phyloP scores from a whole-genome alignment of 2,329 filamentous ascomycete species.

The Thielaviopsis populi region DNA sequence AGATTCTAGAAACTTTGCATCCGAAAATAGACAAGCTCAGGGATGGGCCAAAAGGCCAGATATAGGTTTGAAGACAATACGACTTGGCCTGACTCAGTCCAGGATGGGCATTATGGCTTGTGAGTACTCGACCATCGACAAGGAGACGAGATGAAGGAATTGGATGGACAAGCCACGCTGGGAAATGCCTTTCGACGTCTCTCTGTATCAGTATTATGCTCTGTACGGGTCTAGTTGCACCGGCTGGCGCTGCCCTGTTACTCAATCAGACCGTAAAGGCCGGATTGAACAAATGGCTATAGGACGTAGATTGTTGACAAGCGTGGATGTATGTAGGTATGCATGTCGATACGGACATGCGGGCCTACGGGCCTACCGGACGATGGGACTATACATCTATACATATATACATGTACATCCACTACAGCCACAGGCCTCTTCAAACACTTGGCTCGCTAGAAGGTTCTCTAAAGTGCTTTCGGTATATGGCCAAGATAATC shows the following conservation, averaged over 20 bases:
- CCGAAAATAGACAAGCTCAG: conserved; percentile 10
- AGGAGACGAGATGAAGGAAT: background rate
- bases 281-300: background rate
- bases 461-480: background rate
- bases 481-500: background rate
- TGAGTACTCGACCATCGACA: background rate
- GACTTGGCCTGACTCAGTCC: background rate
- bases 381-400: background rate
- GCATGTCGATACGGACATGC: background rate
- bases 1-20: conserved; percentile 13
- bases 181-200: background rate
- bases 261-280: background rate
- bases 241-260: background rate
- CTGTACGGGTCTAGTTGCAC: background rate
- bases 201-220: background rate
- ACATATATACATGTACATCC: background rate
- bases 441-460: background rate
- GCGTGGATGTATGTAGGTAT: background rate
- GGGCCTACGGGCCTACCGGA: too few relatives aligned
- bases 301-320: background rate
- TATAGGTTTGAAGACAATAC: conserved; percentile 7
- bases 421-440: background rate
- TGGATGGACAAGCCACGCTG: background rate
- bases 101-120: background rate
- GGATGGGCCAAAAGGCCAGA: conserved; percentile 9